These are phyloP conservation scores for Lophiostoma macrostomum DNA, from an alignment of 495 filamentous ascomycete genomes.

Conservation along the genomic window DNA sequence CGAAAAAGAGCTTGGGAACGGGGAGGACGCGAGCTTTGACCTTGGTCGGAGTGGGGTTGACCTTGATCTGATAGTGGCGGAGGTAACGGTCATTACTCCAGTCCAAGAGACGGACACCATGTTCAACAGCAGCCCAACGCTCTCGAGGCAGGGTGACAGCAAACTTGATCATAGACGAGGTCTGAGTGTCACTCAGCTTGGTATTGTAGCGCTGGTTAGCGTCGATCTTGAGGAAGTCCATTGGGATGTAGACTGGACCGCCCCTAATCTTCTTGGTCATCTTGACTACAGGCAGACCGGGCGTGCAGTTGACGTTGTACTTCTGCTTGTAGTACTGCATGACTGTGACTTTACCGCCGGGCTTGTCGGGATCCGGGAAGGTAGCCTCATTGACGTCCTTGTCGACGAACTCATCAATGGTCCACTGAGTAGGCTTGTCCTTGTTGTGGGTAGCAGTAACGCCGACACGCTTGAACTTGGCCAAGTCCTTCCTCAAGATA, in stretches of 20 bases:
- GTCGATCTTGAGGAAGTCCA: constrained; percentile 66
- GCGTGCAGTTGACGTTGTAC: constrained; percentile 59
- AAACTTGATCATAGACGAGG: constrained; percentile 81
- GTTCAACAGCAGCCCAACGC: constrained; percentile 60
- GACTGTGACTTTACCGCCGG: constrained; percentile 48
- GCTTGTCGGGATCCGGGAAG: constrained; percentile 56
- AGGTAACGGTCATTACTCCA: constrained; percentile 69
- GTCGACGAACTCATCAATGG: constrained; percentile 59
- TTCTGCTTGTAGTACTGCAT: constrained; percentile 63
- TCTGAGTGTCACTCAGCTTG: constrained; percentile 72
- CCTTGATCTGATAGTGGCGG: constrained; percentile 62
- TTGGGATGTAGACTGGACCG: constrained; percentile 60
- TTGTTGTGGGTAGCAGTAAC: constrained; percentile 53
- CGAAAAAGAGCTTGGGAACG: constrained; percentile 66
- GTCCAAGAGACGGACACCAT: constrained; percentile 63
- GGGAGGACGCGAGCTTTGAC: constrained; percentile 67
- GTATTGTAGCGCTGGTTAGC: constrained; percentile 71
- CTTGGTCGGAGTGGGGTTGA: constrained; percentile 58
- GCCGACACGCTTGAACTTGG: constrained; percentile 59
- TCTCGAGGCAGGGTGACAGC: constrained; percentile 63
- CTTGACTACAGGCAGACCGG: constrained; percentile 66
- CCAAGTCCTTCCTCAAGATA: constrained; percentile 49
- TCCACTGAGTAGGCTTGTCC: constrained; percentile 48
- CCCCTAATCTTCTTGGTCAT: constrained; percentile 55
- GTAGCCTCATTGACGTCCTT: constrained; percentile 52